Evolutionary conservation across 805 yeast species (phyloP).

Genomic region (Nakazawaea laoshanensis): DNA sequence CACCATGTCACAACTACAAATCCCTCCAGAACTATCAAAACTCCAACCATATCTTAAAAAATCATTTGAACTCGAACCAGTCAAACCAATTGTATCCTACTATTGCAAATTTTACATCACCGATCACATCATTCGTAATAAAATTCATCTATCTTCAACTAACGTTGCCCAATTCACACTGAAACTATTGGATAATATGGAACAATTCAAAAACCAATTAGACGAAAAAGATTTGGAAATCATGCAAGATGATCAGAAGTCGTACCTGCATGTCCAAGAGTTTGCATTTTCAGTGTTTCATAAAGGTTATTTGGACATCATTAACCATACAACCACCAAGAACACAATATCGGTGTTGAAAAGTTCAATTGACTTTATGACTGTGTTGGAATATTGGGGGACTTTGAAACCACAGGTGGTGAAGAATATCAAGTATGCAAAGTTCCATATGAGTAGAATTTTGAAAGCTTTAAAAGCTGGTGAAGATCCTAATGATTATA

Average conservation of each 20-base stretch:
- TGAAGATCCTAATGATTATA: conserved; percentile 50
- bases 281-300: conserved; percentile 56
- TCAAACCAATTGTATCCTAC: conserved; percentile 65
- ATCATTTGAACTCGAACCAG: conserved; percentile 44
- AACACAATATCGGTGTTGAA: conserved; percentile 42
- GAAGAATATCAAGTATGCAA: conserved; percentile 47
- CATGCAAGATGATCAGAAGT: conserved; percentile 46
- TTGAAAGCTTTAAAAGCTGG: conserved; percentile 38
- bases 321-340: conserved; percentile 30
- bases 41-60: conserved; percentile 43
- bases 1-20: too few species aligned
- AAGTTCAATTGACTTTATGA: conserved; percentile 48
- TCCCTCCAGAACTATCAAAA: conserved; percentile 24
- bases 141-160: conserved; percentile 47
- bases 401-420: conserved; percentile 18
- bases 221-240: conserved; percentile 29
- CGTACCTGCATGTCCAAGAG: conserved; percentile 44
- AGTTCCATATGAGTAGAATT: conserved; percentile 54
- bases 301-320: conserved; percentile 39
- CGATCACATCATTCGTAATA: conserved; percentile 55
- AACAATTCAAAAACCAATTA: conserved; percentile 35
- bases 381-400: conserved; percentile 37
- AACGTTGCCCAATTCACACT: conserved; percentile 56
- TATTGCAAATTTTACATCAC: conserved; percentile 67
- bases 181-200: conserved; percentile 62